Base-by-base conservation (phyloP, 805 yeast genomes). In the Candida berthetii region DNA sequence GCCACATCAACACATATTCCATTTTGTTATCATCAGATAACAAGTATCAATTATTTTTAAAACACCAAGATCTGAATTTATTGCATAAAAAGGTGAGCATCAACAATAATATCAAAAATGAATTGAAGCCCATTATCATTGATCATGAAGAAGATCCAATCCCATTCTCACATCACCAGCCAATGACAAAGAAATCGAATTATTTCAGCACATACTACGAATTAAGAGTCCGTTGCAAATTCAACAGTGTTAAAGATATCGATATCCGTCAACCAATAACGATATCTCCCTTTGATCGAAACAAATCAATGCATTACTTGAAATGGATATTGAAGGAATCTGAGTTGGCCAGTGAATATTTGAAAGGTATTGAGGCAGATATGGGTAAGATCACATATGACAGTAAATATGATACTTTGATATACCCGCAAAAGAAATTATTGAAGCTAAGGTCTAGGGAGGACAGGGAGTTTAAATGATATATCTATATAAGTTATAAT, bases 281-380 rank as follows among this genome's bases (percentile, higher is more conserved):
- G 1, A 65, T 81, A 0, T 65, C 80, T 22, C 80, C 81, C 2
- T 78, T 71, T 62, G 71, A 76, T 48, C 56, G 72, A 31, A 48
- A 57, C 3, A 68, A 74, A 48, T 63, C 80, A 34, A 69, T 65
- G 28, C 69, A 76, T 42, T 53, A 80, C 11, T 64, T 79, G 42
- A 68, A 66, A 44, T 70, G 82, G 72, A 76, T 80, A 15, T 48
- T 68, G 43, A 65, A 68, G 38, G 82, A 80, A 53, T 73, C 76
- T 40, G 74, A 71, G 31, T 43, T 62, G 19, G 76, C 83, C 2
- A 57, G 52, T 27, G 50, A 47, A 9, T 33, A 24, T 42, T 65
- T 66, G 3, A 55, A 52, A 36, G 50, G 54, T 35, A 61, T 63
- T 39, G 62, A 64, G 32, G 55, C 52, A 14, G 59, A 54, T 28